Percentiles rank a stretch among this genome's conserved stretches.
Evolutionary conservation across 2,329 filamentous ascomycete genomes (phyloP).

Genomic region (Paracorniculantispora psalliotae): DNA sequence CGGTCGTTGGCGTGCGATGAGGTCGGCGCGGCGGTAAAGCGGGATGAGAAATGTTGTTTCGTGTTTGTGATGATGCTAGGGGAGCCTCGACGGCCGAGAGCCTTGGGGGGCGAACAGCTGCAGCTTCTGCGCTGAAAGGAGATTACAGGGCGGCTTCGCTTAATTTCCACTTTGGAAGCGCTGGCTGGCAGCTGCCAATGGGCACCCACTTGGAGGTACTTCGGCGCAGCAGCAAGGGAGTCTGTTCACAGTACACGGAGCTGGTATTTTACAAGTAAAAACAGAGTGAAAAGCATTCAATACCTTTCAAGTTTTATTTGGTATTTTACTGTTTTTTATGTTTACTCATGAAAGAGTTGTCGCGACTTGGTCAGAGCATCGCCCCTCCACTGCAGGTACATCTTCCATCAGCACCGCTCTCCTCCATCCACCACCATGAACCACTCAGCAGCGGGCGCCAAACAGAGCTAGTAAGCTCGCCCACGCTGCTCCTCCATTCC

Average conservation of each 20-base stretch:
- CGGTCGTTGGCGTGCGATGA: background rate
- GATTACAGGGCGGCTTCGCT: conserved; percentile 11
- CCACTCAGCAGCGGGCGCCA: background rate
- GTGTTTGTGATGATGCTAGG: conserved; percentile 14
- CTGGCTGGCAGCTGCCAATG: background rate
- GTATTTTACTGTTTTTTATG: no score
- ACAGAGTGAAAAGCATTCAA: no score
- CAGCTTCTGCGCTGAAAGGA: conserved; percentile 4
- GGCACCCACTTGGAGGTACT: no score
- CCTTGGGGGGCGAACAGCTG: background rate
- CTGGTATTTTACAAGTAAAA: no score
- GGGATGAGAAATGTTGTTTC: conserved; percentile 6
- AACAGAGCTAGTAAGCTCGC: background rate
- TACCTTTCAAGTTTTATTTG: no score
- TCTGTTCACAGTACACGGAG: no score
- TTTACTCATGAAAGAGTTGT: no score
- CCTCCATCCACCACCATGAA: background rate
- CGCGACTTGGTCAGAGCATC: no score
- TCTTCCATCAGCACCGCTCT: no score
- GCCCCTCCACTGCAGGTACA: no score
- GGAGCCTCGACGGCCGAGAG: background rate
- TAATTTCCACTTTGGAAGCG: conserved; percentile 12
- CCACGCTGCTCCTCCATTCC: background rate
- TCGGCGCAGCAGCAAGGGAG: no score
- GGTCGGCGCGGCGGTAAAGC: background rate